Conservation (phyloP, 1,284 basidiomycete genomes). For the Termitomyces sp. region DNA sequence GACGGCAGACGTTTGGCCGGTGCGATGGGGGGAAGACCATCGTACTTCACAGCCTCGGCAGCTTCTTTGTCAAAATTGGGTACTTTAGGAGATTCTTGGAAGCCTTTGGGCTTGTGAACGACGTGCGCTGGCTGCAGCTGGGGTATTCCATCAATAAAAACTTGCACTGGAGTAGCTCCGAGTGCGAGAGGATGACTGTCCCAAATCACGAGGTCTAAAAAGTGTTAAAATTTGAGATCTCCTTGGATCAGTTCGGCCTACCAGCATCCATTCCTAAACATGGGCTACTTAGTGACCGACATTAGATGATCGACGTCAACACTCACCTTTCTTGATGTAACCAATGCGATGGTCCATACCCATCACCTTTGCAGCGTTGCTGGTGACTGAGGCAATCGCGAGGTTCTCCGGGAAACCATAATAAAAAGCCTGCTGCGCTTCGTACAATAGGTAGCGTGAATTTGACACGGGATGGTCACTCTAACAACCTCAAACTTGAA, state of each 20-base stretch:
- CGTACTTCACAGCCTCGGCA: conserved; percentile 47
- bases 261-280: conserved; percentile 39
- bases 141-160: conserved; percentile 65
- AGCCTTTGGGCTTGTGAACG: conserved; percentile 41
- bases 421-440: conserved; percentile 85
- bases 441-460: conserved; percentile 76
- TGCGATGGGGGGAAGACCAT: conserved; percentile 61
- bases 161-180: conserved; percentile 66
- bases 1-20: conserved; percentile 23
- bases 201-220: conserved; percentile 80
- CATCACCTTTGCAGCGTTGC: conserved; percentile 38
- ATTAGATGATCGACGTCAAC: neutral
- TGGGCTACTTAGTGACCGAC: neutral
- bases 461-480: conserved; percentile 72
- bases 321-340: conserved; percentile 36
- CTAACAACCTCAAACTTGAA: conserved; percentile 30
- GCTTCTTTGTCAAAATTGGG: conserved; percentile 64
- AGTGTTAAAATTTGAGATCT: conserved; percentile 27
- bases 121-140: conserved; percentile 44
- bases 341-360: conserved; percentile 46
- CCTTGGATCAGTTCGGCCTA: conserved; percentile 22
- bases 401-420: conserved; percentile 63
- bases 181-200: conserved; percentile 80
- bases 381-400: conserved; percentile 70
- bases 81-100: conserved; percentile 49